Percentiles rank a stretch among this genome's conserved stretches.
Conservation (phyloP, 2,329 filamentous ascomycete species). For the Amphichorda felina region DNA sequence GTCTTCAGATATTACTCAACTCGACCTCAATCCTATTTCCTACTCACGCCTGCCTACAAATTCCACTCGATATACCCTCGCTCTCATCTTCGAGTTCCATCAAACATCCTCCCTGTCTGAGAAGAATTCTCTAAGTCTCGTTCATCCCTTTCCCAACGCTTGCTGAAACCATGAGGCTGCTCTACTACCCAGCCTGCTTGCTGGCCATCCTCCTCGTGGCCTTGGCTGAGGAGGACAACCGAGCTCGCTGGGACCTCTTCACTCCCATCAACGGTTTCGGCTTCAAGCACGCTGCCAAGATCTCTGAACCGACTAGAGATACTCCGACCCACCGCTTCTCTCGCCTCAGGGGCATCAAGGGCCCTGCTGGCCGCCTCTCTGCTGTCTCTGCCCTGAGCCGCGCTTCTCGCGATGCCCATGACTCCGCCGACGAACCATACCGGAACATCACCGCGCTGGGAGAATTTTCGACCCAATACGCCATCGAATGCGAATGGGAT, state of each 20-base stretch:
- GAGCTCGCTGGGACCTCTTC: slow-evolving; percentile 17
- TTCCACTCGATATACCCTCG: too few relatives aligned
- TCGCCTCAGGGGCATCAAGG: slow-evolving; percentile 17
- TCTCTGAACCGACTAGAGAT: slow-evolving; percentile 14
- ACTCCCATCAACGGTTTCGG: slow-evolving; percentile 20
- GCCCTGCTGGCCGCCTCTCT: slow-evolving; percentile 11
- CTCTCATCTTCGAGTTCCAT: too few relatives aligned
- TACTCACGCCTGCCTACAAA: too few relatives aligned
- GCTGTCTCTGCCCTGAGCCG: slow-evolving; percentile 16
- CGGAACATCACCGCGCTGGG: slow-evolving; percentile 27
- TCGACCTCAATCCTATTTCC: too few relatives aligned
- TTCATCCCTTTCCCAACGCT: too few relatives aligned
- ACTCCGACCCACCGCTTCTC: slow-evolving; percentile 17
- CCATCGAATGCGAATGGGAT: slow-evolving; percentile 27
- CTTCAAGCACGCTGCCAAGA: slow-evolving; percentile 20
- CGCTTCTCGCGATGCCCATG: slow-evolving; percentile 7
- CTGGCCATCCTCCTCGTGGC: background rate
- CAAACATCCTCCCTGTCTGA: too few relatives aligned
- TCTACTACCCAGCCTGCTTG: background rate
- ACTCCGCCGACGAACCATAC: background rate
- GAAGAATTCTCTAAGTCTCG: too few relatives aligned
- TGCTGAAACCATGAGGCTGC: background rate
- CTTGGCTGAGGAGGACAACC: background rate
- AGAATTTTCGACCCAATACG: slow-evolving; percentile 27
- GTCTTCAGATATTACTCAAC: too few relatives aligned